These are phyloP conservation scores for Quercus tomentella DNA, from an alignment of 331 rosid species.

Conservation along the genomic window DNA sequence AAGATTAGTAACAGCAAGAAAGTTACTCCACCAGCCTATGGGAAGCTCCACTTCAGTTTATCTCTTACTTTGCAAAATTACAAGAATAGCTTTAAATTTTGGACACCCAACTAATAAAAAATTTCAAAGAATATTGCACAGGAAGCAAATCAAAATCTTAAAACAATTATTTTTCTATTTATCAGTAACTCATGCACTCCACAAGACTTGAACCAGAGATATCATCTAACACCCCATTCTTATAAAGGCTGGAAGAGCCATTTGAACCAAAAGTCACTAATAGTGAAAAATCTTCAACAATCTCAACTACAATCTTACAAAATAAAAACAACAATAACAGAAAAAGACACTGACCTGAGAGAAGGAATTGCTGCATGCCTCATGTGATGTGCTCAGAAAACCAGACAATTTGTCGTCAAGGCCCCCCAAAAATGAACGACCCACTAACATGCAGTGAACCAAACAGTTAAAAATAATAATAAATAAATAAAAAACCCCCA, in stretches of 20 bases:
- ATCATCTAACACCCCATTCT: conserved; percentile 16
- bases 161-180: too few species aligned
- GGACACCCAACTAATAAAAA: neutral
- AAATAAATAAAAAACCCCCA: neutral
- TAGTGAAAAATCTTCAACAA: too few species aligned
- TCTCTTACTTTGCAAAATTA: neutral
- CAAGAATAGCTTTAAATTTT: neutral
- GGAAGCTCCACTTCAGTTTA: neutral
- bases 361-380: too few species aligned
- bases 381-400: conserved; percentile 27
- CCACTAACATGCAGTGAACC: conserved; percentile 26
- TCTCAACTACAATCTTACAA: too few species aligned
- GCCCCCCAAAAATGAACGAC: conserved; percentile 60
- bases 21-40: neutral
- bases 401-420: conserved; percentile 35
- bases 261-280: too few species aligned
- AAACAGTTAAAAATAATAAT: neutral
- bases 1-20: neutral
- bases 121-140: too few species aligned
- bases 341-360: too few species aligned
- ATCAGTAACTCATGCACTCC: too few species aligned
- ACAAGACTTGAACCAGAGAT: neutral
- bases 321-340: too few species aligned
- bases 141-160: too few species aligned
- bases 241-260: too few species aligned